Conservation (phyloP, 2,329 filamentous ascomycete species). For the Colletotrichum sp. region DNA sequence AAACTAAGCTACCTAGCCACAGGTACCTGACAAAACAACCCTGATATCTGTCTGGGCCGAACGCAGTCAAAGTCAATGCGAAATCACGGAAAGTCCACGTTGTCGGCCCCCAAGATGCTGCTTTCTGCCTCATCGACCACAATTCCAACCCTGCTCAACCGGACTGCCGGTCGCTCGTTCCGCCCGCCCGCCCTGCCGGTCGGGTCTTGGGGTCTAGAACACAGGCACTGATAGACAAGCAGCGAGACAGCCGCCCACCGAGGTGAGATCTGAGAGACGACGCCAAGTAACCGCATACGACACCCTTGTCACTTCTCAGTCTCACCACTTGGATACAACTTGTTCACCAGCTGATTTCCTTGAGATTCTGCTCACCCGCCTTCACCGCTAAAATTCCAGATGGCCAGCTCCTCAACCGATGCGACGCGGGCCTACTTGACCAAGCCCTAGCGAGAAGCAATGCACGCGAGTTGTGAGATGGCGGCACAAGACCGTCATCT, state of each 20-base stretch:
- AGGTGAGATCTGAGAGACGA: not conserved
- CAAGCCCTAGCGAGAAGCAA: not conserved
- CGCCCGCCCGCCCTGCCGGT: not conserved
- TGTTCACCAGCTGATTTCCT: not conserved
- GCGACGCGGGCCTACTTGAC: not conserved
- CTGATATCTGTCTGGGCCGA: not conserved
- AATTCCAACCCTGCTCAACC: not conserved
- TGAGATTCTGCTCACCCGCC: not conserved
- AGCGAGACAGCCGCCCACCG: not conserved
- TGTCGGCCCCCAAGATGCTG: not conserved
- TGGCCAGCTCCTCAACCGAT: not conserved
- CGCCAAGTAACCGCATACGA: not conserved
- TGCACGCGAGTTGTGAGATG: constrained; percentile 18
- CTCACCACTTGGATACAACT: constrained; percentile 6
- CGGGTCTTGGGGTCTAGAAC: not conserved
- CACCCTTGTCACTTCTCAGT: not conserved
- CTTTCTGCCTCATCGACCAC: not conserved
- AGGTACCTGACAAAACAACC: not conserved
- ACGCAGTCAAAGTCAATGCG: not conserved
- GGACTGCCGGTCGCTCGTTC: constrained; percentile 5
- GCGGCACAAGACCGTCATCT: constrained; percentile 15
- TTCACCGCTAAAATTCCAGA: constrained; percentile 9
- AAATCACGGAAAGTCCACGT: not conserved
- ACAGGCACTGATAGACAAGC: not conserved
- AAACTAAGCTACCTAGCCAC: not conserved